Conservation (phyloP, 2,329 filamentous ascomycete species). For the Pseudogymnoascus sp. region DNA sequence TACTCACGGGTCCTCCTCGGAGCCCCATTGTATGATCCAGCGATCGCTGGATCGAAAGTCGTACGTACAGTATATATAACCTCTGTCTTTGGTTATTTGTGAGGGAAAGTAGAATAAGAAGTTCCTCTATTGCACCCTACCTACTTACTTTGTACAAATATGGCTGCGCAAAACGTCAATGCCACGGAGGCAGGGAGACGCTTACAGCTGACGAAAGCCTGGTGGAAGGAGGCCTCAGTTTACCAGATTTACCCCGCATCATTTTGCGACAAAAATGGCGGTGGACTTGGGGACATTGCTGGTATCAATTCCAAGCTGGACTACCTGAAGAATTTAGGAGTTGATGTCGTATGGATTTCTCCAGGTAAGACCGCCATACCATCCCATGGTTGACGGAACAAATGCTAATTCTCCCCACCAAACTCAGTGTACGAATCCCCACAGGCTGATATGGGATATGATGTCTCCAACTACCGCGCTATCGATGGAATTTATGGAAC, state of each 20-base stretch:
- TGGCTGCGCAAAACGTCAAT: background rate
- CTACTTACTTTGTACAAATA: background rate
- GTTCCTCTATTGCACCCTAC: background rate
- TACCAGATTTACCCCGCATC: conserved; percentile 49
- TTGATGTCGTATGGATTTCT: conserved; percentile 55
- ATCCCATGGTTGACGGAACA: background rate
- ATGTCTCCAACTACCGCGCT: conserved; percentile 55
- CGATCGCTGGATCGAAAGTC: background rate
- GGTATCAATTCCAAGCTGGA: conserved; percentile 51
- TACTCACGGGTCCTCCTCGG: background rate
- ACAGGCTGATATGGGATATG: conserved; percentile 60
- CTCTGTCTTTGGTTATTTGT: background rate
- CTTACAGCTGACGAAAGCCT: background rate
- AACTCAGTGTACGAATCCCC: conserved; percentile 46
- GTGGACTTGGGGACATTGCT: conserved; percentile 49
- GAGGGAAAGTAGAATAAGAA: background rate
- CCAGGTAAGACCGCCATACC: conserved; percentile 28
- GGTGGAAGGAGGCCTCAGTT: conserved; percentile 19
- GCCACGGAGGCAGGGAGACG: background rate
- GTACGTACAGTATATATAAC: background rate
- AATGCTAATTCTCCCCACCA: background rate
- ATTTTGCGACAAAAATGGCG: conserved; percentile 45
- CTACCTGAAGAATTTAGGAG: conserved; percentile 48
- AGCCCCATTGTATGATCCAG: background rate
- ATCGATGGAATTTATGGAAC: conserved; percentile 58